phyloP scores from a whole-genome alignment of 441 rosid species.

The Gossypium laxum region DNA sequence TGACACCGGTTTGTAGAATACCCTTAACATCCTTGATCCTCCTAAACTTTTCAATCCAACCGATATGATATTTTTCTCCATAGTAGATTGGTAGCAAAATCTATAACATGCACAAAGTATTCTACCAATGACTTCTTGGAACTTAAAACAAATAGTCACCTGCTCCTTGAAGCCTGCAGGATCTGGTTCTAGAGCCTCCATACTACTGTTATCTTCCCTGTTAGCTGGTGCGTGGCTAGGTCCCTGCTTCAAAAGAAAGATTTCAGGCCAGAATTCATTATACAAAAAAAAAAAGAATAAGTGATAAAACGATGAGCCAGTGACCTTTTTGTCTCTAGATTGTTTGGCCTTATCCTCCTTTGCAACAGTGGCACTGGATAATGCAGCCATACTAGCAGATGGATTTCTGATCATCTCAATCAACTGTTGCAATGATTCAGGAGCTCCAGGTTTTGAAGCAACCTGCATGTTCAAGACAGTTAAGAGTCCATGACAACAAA shows the following conservation, averaged over 20 bases:
- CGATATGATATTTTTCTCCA: neutral
- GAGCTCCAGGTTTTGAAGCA: constrained; percentile 73
- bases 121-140: neutral
- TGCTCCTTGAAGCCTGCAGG: constrained; percentile 66
- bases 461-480: constrained; percentile 40
- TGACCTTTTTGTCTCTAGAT: constrained; percentile 64
- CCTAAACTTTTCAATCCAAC: neutral
- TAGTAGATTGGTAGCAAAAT: neutral
- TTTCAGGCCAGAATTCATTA: constrained; percentile 8
- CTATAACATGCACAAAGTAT: neutral
- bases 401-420: constrained; percentile 77
- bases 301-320: constrained; percentile 4
- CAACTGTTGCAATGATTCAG: constrained; percentile 69
- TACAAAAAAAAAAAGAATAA: neutral
- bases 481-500: neutral
- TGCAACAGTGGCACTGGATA: constrained; percentile 35
- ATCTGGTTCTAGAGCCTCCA: constrained; percentile 62
- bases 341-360: constrained; percentile 64
- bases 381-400: constrained; percentile 29
- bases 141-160: constrained; percentile 31
- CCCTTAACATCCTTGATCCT: neutral
- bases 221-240: constrained; percentile 25
- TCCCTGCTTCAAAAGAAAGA: constrained; percentile 37
- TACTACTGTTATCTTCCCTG: constrained; percentile 47
- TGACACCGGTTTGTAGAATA: neutral